Percentiles rank a stretch among this genome's conserved stretches.
Evolutionary conservation across 441 rosid species (phyloP).

Genomic region (Euphorbia celastroides): DNA sequence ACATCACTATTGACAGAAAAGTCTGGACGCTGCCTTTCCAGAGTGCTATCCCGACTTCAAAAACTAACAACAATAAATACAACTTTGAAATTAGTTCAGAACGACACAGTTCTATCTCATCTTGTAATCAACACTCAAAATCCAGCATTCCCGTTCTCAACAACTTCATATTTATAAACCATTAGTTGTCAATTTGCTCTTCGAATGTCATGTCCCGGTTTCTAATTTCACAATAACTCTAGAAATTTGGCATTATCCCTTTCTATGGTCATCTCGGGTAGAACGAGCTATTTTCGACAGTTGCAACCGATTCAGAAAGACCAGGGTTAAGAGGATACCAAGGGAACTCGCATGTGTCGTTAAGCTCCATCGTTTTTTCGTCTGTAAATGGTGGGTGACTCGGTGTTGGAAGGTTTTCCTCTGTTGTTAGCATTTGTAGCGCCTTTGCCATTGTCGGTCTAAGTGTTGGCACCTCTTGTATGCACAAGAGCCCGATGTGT

Average conservation of each 20-base stretch:
- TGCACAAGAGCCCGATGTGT: conserved; percentile 77
- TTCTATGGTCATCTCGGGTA: conserved; percentile 53
- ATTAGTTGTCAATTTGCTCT: no score
- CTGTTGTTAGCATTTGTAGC: conserved; percentile 65
- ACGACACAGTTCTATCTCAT: background rate
- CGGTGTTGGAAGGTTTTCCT: conserved; percentile 62
- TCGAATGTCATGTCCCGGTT: no score
- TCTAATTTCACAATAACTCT: background rate
- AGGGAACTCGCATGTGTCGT: conserved; percentile 45
- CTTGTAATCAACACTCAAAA: background rate
- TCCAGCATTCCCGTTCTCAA: conserved; percentile 9
- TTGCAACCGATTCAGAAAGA: conserved; percentile 57
- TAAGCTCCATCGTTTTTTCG: conserved; percentile 74
- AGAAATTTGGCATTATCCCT: background rate
- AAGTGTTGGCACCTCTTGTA: conserved; percentile 66
- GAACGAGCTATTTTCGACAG: conserved; percentile 56
- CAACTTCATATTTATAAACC: conserved; percentile 8
- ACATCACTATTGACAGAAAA: background rate
- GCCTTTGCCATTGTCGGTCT: conserved; percentile 76
- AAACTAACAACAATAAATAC: background rate
- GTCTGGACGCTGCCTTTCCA: background rate
- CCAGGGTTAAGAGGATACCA: conserved; percentile 36
- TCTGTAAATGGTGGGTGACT: conserved; percentile 82
- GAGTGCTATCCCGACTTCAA: background rate
- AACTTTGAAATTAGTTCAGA: background rate